Percentiles rank a stretch among this genome's conserved stretches.
phyloP scores from a whole-genome alignment of 192 early-diverging fungal genomes.

The Podila horticola region DNA sequence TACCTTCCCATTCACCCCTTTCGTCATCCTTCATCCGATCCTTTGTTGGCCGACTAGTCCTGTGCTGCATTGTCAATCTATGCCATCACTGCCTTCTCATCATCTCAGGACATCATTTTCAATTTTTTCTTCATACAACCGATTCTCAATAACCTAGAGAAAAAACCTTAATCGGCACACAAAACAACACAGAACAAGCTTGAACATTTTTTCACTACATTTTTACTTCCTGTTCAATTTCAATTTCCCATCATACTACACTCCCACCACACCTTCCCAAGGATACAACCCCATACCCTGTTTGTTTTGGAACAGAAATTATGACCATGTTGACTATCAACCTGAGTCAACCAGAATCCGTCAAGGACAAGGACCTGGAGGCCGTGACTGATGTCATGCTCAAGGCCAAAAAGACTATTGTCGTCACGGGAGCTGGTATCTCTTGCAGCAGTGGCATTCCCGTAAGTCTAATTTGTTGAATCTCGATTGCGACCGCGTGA shows the following conservation, averaged over 20 bases:
- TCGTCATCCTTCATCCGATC: background rate
- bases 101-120: slow-evolving; percentile 1
- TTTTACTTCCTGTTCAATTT: background rate
- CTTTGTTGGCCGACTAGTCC: background rate
- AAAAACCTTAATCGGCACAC: no score
- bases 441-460: slow-evolving; percentile 91
- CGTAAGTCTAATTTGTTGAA: slow-evolving; percentile 50
- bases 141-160: no score
- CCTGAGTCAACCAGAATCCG: slow-evolving; percentile 20
- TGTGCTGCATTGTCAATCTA: background rate
- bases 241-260: background rate
- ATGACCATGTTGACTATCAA: slow-evolving; percentile 45
- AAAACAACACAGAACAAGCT: background rate
- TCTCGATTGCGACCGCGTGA: background rate
- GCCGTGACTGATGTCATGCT: slow-evolving; percentile 42
- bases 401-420: slow-evolving; percentile 63
- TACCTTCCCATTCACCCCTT: background rate
- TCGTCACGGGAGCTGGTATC: slow-evolving; percentile 92
- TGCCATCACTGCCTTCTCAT: background rate
- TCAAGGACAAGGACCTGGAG: slow-evolving; percentile 25
- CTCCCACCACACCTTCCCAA: background rate
- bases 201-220: background rate
- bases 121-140: background rate
- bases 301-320: background rate
- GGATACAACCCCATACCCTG: no score